Conservation (phyloP, 179 eudicot genomes). For the Silene noctiflora region DNA sequence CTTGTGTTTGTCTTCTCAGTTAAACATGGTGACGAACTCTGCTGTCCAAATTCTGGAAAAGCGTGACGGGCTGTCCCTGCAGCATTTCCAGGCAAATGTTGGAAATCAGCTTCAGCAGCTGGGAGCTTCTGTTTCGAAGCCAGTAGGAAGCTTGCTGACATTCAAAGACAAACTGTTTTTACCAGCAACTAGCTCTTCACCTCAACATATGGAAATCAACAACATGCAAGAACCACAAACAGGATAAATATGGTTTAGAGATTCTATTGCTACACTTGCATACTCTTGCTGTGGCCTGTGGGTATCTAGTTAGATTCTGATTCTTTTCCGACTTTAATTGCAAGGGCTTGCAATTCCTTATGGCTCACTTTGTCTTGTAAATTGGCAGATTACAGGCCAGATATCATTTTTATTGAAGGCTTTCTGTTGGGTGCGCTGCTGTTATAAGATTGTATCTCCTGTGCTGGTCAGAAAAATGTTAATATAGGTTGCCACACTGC, state of each 20-base stretch:
- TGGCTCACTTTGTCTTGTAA: not conserved
- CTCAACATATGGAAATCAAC: conserved; percentile 12
- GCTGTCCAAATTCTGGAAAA: conserved; percentile 27
- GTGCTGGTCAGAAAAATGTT: not conserved
- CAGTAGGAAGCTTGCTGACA: conserved; percentile 17
- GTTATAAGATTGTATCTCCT: not conserved
- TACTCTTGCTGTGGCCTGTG: not conserved
- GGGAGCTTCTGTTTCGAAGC: conserved; percentile 24
- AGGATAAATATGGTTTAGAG: conserved; percentile 7
- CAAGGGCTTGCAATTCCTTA: not conserved
- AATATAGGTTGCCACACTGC: too few relatives aligned
- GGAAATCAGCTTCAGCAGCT: conserved; percentile 28
- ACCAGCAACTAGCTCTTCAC: conserved; percentile 18
- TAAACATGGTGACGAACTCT: conserved; percentile 22
- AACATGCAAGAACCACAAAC: conserved; percentile 21
- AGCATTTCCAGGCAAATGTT: conserved; percentile 27
- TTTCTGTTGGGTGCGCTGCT: not conserved
- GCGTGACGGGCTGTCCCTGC: conserved; percentile 25
- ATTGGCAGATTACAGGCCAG: not conserved
- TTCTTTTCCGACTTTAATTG: not conserved
- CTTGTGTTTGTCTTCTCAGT: conserved; percentile 22
- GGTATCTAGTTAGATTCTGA: conserved; percentile 2
- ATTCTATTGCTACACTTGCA: not conserved
- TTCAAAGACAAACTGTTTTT: conserved; percentile 19
- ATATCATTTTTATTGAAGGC: not conserved